Evolutionary conservation across 768 basidiomycete genomes (phyloP), one percentile per base, ranked within the genome.

Genomic region (Termitomyces sp.): DNA sequence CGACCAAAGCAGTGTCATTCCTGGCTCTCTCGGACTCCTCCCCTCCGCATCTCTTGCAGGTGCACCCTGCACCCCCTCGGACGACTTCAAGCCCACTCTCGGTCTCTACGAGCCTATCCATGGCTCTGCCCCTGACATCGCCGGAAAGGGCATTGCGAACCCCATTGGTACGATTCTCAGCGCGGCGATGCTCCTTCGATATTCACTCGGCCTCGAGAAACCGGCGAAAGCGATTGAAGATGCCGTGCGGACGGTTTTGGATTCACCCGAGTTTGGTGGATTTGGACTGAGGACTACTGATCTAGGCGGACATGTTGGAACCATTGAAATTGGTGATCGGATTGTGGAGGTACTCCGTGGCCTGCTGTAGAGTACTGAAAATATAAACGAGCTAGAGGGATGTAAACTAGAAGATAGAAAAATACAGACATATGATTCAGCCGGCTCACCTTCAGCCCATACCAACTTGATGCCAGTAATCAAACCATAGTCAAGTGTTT

Each of bases 71-170:
- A 66, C 77, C 6, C 78, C 76, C 60, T 86, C 82, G 1, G 73
- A 82, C 28, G 76, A 81, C 59, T 88, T 87, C 70, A 90, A 89
- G 67, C 84, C 89, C 6, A 89, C 89, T 2, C 72, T 82, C 17
- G 97, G 97, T 42, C 75, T 99, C 43, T 99, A 99, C 77, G 97
- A 99, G 73, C 97, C 97, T 50, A 97, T 97, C 62, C 94, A 96
- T 66, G 92, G 92, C 50, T 93, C 92, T 43, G 94, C 94, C 1
- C 94, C 94, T 51, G 94, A 96, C 67, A 97, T 97, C 60, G 91
- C 94, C n/a, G 93, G 92, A 1, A 77, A 90, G 70, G 89, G 90
- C 17, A 92, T 95, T 64, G 94, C 94, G 62, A 97, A 97, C 69
- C 94, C 94, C 37, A 84, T 97, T 64, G 94, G 94, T 52, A 95